Conservation (phyloP, 331 rosid species). For the Malus hybrid region DNA sequence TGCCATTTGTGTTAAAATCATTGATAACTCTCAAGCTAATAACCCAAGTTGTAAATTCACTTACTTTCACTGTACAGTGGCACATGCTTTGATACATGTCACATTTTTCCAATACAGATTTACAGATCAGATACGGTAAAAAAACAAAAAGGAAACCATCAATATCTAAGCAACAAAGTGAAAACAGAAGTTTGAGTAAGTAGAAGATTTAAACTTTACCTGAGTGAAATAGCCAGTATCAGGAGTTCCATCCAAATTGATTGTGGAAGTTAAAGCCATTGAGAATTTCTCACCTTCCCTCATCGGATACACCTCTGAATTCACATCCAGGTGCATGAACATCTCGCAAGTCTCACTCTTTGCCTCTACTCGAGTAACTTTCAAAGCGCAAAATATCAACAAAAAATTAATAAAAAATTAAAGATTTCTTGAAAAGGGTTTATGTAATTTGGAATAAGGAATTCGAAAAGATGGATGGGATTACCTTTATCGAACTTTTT, state of each 20-base stretch:
- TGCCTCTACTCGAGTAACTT: conserved; percentile 86
- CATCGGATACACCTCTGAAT: conserved; percentile 63
- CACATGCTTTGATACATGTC: not conserved
- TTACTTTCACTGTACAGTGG: not conserved
- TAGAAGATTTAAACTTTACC: conserved; percentile 23
- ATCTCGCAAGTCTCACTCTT: conserved; percentile 90
- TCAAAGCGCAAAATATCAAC: not conserved
- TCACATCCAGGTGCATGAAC: conserved; percentile 93
- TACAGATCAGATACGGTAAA: not conserved
- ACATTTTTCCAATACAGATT: not conserved
- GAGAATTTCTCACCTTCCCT: conserved; percentile 81
- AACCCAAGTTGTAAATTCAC: not conserved
- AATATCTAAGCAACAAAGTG: not conserved
- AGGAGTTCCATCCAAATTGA: conserved; percentile 82
- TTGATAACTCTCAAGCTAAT: not conserved
- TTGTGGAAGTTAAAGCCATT: conserved; percentile 60
- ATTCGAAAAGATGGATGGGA: not conserved
- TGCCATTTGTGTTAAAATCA: not conserved
- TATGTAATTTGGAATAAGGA: not conserved
- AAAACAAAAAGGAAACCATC: not conserved
- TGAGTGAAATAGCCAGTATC: conserved; percentile 74
- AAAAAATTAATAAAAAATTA: not conserved
- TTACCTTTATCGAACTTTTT: conserved; percentile 71
- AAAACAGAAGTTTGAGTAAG: not conserved
- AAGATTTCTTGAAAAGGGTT: not conserved